phyloP scores from a whole-genome alignment of 768 basidiomycete genomes.

The Leccinum disarticulatum region DNA sequence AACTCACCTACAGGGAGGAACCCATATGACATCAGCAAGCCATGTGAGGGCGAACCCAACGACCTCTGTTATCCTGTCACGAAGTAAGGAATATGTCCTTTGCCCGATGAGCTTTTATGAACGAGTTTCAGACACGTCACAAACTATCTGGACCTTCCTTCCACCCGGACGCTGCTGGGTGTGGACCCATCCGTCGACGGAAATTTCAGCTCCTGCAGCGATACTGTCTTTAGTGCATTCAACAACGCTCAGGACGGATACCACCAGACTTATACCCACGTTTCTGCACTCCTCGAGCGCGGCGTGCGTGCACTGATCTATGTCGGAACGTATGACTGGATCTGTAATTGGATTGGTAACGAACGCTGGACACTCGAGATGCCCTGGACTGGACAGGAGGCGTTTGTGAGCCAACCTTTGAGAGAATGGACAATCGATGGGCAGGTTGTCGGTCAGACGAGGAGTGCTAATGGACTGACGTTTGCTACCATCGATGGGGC shows the following conservation, averaged over 20 bases:
- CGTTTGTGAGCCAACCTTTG: slow-evolving; percentile 48
- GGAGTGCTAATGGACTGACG: slow-evolving; percentile 59
- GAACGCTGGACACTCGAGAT: slow-evolving; percentile 72
- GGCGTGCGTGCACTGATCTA: slow-evolving; percentile 73
- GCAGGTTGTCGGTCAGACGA: slow-evolving; percentile 52
- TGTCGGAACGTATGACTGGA: slow-evolving; percentile 76
- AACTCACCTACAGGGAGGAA: slow-evolving; percentile 40
- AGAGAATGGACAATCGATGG: slow-evolving; percentile 57
- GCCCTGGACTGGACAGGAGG: slow-evolving; percentile 65
- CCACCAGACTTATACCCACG: slow-evolving; percentile 34
- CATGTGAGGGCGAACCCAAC: slow-evolving; percentile 51
- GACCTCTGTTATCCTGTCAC: slow-evolving; percentile 63
- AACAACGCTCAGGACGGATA: slow-evolving; percentile 39
- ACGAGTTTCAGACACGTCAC: slow-evolving; percentile 46
- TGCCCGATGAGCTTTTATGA: not conserved
- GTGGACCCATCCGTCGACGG: slow-evolving; percentile 49
- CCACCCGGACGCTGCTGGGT: slow-evolving; percentile 56
- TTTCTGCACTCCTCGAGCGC: slow-evolving; percentile 64
- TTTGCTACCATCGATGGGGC: slow-evolving; percentile 67
- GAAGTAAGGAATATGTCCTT: slow-evolving; percentile 26
- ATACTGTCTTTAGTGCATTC: slow-evolving; percentile 52
- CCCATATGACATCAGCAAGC: slow-evolving; percentile 68
- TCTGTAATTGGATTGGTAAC: slow-evolving; percentile 79
- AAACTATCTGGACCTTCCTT: slow-evolving; percentile 59
- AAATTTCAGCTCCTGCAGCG: slow-evolving; percentile 43